A percentile compares a stretch with the other conserved stretches of the same genome.
Evolutionary conservation across 1,284 basidiomycete genomes (phyloP).

Genomic region (Leucoagaricus sp.): DNA sequence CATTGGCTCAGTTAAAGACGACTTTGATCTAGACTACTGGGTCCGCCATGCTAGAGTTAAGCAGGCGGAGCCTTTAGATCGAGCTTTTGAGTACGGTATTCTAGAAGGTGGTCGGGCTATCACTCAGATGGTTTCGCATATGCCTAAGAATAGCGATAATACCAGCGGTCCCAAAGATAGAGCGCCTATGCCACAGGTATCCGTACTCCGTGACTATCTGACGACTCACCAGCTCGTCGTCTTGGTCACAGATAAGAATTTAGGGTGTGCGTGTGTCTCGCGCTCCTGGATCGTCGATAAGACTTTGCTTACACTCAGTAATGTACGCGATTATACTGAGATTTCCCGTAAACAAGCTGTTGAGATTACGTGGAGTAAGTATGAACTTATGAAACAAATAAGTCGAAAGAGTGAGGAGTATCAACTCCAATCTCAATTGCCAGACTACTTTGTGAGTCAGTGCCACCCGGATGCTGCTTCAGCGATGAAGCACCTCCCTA

Average conservation of each 20-base stretch:
- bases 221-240: conserved; percentile 22
- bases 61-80: conserved; percentile 8
- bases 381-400: no score
- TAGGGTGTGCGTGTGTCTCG: conserved; percentile 26
- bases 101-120: conserved; percentile 18
- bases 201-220: conserved; percentile 21
- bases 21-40: conserved; percentile 27
- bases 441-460: no score
- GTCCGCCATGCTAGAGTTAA: conserved; percentile 1
- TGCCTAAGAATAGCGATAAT: conserved; percentile 19
- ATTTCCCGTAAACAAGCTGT: no score
- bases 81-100: conserved; percentile 22
- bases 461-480: no score
- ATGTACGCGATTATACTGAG: no score
- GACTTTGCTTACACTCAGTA: no score
- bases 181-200: conserved; percentile 12
- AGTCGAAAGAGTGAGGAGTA: no score
- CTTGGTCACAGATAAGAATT: conserved; percentile 27
- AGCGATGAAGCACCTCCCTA: no score
- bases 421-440: no score
- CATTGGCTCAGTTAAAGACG: background rate
- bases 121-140: conserved; percentile 18
- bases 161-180: conserved; percentile 5
- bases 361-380: no score
- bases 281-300: conserved; percentile 27